Evolutionary conservation across 768 basidiomycete genomes (phyloP).

Genomic region (Podaxis sp.): DNA sequence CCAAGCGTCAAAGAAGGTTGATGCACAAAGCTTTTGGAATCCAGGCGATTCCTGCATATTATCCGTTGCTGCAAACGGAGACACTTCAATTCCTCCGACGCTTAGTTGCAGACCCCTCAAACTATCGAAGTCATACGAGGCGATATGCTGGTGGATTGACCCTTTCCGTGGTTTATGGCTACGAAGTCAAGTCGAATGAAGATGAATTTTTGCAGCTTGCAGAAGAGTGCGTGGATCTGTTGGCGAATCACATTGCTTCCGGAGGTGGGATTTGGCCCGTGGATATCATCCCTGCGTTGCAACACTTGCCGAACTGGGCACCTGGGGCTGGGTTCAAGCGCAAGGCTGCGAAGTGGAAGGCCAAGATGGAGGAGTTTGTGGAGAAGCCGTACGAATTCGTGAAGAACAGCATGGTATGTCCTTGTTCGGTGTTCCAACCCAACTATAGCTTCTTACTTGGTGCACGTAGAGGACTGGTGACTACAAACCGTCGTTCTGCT

Average conservation of each 20-base stretch:
- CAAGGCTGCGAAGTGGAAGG: slow-evolving; percentile 59
- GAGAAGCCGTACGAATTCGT: slow-evolving; percentile 59
- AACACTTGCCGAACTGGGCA: slow-evolving; percentile 57
- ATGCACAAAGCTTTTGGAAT: slow-evolving; percentile 61
- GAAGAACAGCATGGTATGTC: slow-evolving; percentile 51
- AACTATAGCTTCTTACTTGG: slow-evolving; percentile 7
- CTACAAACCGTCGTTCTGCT: slow-evolving; percentile 38
- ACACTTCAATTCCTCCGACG: slow-evolving; percentile 54
- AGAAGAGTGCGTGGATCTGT: slow-evolving; percentile 37
- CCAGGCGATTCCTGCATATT: slow-evolving; percentile 48
- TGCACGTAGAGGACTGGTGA: slow-evolving; percentile 33
- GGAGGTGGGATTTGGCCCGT: slow-evolving; percentile 46
- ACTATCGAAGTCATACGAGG: slow-evolving; percentile 31
- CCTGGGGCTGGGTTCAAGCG: slow-evolving; percentile 66
- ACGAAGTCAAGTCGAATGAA: slow-evolving; percentile 33
- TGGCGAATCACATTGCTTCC: slow-evolving; percentile 36
- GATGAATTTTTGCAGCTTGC: slow-evolving; percentile 37
- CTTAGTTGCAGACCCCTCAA: slow-evolving; percentile 40
- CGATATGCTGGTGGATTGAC: slow-evolving; percentile 60
- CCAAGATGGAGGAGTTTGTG: slow-evolving; percentile 58
- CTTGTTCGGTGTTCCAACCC: neutral
- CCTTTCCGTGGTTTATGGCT: slow-evolving; percentile 59
- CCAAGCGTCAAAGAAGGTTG: slow-evolving; percentile 61
- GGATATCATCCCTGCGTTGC: slow-evolving; percentile 46
- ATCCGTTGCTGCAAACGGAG: slow-evolving; percentile 51